Conservation (phyloP, 371 early-diverging fungal species). For the Coemansia sp. region DNA sequence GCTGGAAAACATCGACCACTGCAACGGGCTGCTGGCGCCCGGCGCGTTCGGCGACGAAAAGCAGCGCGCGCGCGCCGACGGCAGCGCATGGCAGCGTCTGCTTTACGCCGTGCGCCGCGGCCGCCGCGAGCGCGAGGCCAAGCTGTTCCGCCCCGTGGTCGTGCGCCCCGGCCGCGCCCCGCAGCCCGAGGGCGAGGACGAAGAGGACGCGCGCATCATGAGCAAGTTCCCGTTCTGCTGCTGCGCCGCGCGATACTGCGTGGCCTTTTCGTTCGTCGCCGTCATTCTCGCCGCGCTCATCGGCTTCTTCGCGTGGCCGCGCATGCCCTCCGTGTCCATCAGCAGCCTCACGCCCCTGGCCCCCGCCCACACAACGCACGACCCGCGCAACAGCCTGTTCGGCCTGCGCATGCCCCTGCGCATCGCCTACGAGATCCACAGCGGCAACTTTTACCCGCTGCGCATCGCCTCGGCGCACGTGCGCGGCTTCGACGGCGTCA, state of each 20-base stretch:
- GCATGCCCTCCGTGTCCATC: constrained; percentile 38
- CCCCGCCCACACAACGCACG: constrained; percentile 21
- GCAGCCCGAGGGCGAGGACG: neutral
- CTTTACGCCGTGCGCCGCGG: constrained; percentile 4
- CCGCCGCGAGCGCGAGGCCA: constrained; percentile 19
- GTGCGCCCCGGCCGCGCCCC: constrained; percentile 5
- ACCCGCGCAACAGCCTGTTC: constrained; percentile 14
- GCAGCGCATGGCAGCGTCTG: constrained; percentile 17
- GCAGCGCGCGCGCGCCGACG: constrained; percentile 34
- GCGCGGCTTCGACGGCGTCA: constrained; percentile 39
- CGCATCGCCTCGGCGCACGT: constrained; percentile 18
- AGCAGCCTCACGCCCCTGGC: constrained; percentile 18
- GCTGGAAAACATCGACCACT: constrained; percentile 13
- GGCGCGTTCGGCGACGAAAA: constrained; percentile 41
- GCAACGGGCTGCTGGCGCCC: constrained; percentile 39
- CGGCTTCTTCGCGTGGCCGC: constrained; percentile 42
- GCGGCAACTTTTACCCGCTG: constrained; percentile 44
- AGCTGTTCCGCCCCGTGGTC: constrained; percentile 26
- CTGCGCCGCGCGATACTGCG: constrained; percentile 36
- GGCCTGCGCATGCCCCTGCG: constrained; percentile 37
- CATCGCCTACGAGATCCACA: constrained; percentile 40
- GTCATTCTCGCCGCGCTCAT: constrained; percentile 18
- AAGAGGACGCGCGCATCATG: constrained; percentile 1
- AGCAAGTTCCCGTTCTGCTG: constrained; percentile 37
- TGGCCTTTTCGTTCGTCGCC: constrained; percentile 23